Base-by-base conservation (phyloP, 192 early-diverging fungal genomes). In the Diversispora epigaea region DNA sequence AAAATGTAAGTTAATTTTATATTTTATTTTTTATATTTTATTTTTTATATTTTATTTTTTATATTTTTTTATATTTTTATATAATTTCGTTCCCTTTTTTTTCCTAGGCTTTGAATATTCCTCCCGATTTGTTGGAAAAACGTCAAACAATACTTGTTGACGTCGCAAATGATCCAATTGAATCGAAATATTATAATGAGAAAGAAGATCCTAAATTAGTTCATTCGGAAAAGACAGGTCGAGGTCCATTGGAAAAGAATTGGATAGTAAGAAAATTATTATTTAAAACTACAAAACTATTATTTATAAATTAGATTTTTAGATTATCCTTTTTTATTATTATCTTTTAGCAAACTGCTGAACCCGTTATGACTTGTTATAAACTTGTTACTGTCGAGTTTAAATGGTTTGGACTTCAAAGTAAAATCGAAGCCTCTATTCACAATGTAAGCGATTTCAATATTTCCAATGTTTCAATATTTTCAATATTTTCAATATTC, bases 281-380 rank as follows among this genome's bases (percentile, higher is more conserved):
- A 12, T 65, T n/a, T 65, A 4, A n/a, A 32, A 45, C 7, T 65
- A 21, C 22, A 22, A 32, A 62, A 21, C 5, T n/a, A 10, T 43
- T 15, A 65, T 15, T 55, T 60, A 14, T 41, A 66, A 22, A 58
- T 75, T 54, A 54, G 17, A 21, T 32, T 12, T 12, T 58, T 57
- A 21, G 2, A 62, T 75, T 2, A 50, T 3, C 14, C 19, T 64
- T 22, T 50, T 77, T 15, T 52, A 57, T 41, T 57, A 74, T 76
- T 32, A 32, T 40, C 41, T 76, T 50, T 49, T 40, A 69, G 63
- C 77, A 89, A 73, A 88, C 80, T 2, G 89, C 84, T 60, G 86
- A 88, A 22, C 92, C 92, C 15, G 85, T 89, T 14, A 93, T 93
- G 92, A 92, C 91, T 4, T 93, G 92, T 80, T 93, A 93, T 80